Conservation (phyloP, 192 early-diverging fungal species). For the Lunasporangiospora selenospora region DNA sequence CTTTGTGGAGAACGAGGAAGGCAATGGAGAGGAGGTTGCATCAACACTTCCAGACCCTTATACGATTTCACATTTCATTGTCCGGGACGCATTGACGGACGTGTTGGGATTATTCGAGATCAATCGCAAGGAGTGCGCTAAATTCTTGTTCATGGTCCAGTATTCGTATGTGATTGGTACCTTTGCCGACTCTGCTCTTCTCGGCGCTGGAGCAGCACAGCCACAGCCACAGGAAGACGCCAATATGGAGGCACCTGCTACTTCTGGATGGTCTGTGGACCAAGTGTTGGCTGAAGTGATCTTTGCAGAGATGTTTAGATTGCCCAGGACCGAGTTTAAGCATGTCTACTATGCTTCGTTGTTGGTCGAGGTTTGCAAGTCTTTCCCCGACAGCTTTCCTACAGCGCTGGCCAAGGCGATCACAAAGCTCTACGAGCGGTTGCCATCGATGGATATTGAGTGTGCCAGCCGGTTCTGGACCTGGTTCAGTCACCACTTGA, state of each 20-base stretch:
- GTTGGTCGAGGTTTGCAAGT: slow-evolving; percentile 74
- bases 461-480: slow-evolving; percentile 81
- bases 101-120: slow-evolving; percentile 82
- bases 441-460: slow-evolving; percentile 86
- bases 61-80: slow-evolving; percentile 66
- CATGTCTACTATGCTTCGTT: slow-evolving; percentile 78
- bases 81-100: slow-evolving; percentile 85
- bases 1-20: slow-evolving; percentile 41
- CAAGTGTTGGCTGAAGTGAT: slow-evolving; percentile 35
- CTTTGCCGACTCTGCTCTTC: slow-evolving; percentile 41
- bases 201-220: slow-evolving; percentile 12
- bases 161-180: slow-evolving; percentile 56
- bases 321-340: slow-evolving; percentile 62
- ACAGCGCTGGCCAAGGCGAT: slow-evolving; percentile 71
- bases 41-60: slow-evolving; percentile 46
- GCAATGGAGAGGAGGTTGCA: slow-evolving; percentile 13
- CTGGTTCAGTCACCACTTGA: slow-evolving; percentile 93
- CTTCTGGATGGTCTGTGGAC: slow-evolving; percentile 28
- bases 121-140: slow-evolving; percentile 93
- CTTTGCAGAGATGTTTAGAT: slow-evolving; percentile 56
- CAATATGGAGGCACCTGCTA: slow-evolving; percentile 26
- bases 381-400: slow-evolving; percentile 64
- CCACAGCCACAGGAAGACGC: slow-evolving; percentile 32
- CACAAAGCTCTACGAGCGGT: slow-evolving; percentile 65
- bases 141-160: slow-evolving; percentile 73